Base-by-base conservation (phyloP, 495 filamentous ascomycete genomes). In the Cercophora samala region DNA sequence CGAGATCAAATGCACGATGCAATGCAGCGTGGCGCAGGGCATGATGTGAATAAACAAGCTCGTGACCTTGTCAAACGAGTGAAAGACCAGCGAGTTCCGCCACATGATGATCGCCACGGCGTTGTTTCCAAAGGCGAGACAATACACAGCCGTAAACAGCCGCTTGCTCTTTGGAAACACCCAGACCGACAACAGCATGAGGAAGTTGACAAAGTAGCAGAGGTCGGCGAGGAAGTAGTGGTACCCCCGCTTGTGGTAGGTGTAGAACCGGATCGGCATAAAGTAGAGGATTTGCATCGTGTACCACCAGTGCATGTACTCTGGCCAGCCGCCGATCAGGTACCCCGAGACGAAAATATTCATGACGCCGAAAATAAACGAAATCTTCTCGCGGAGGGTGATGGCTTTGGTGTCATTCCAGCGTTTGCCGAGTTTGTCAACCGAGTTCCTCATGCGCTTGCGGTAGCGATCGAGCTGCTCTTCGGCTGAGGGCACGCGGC, bases 41-140 rank as follows among this genome's bases (percentile, higher is more conserved):
- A 98, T 98, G 71, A 99, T 97, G 79, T 99, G 95, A 69, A 99
- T 97, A 80, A 99, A 98, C 26, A 98, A 90, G 82, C 91, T 93
- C 46, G 92, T 93, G 63, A 96, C 81, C 77, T 99, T 99, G 80
- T 99, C 95, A 77, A 98, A 87, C 66, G 91, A 93, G 79, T 99
- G 95, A 80, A 99, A 98, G 51, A 99, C 95, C 78, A 99, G 85
- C 22, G 93, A 96, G 76, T 99, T 99, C 64, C 95, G 88, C 95
- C 95, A 99, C 94, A 99, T 97, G 68, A 95, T 96, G 77, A 99
- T 98, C 19, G 95, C 95, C 60, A 96, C 88, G 59, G 95, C 95
- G 75, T 99, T 99, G 78, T 99, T 99, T 64, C 95, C 95, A 66
- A 90, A 93, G 19, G 93, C 91, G 63, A 99, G 82, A 71, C 95